Evolutionary conservation across 345 rosid species (phyloP), one percentile per base, ranked within the genome.

Genomic region (Salix brachista): DNA sequence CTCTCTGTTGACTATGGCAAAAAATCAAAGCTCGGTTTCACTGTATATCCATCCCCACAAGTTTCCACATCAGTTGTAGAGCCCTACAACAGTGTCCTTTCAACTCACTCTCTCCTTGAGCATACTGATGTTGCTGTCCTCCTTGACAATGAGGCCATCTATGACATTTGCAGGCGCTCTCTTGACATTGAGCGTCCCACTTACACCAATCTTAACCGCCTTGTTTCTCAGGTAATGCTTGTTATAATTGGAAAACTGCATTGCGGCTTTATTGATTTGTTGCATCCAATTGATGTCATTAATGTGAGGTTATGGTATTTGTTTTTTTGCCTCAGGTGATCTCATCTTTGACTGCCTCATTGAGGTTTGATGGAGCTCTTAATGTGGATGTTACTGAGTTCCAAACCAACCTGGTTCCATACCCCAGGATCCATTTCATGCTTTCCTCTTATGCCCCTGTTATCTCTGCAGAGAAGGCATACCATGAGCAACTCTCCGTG

Each of bases 181-280:
- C 81, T 78, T 56, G 81, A 78, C 67, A 78, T 78, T 39, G 81
- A 78, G 77, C 81, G 81, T 13, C 81, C 81, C 10, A 78, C 81
- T 41, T 78, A 78, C 48, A 72, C 76, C 61, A 78, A 78, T 41
- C 77, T 78, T 8, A 78, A 78, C 42, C 81, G 81, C 21, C 77
- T 78, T 48, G 77, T 78, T 36, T 78, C 81, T 65, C 81, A 78
- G 77, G 81, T 78, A 56, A 23, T 64, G 36, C 5, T 70, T 1
- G n/a, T 10, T 26, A 14, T n/a, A 5, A 25, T 5, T n/a, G 18
- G 30, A 44, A 23, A 30, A 44, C 30, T 9, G 11, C 26, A 12
- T 4, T 25, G 18, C n/a, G 41, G 30, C 17, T 37, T 10, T 14
- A 60, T 60, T 1, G 36, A 41, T 36, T 62, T 23, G 2, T 25